A percentile compares a stretch with the other conserved stretches of the same genome.
These are phyloP conservation scores for Lasiodiplodia citricola DNA, from an alignment of 2,329 filamentous ascomycete genomes.

Conservation along the genomic window DNA sequence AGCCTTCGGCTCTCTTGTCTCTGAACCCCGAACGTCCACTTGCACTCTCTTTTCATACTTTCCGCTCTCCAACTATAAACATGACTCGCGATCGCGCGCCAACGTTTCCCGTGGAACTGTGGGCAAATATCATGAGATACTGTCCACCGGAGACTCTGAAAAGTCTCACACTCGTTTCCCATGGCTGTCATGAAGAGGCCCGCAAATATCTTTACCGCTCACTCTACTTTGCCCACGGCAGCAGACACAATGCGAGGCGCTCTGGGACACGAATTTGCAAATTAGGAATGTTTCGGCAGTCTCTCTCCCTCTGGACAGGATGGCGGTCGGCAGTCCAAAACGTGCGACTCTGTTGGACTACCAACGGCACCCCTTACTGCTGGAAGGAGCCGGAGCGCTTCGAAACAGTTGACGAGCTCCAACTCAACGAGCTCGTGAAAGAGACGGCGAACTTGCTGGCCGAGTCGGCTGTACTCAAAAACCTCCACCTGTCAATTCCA, in stretches of 20 bases:
- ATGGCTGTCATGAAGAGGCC: neutral
- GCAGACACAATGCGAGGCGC: neutral
- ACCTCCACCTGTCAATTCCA: neutral
- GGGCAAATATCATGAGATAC: slow-evolving; percentile 4
- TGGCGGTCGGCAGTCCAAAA: neutral
- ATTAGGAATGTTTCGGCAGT: neutral
- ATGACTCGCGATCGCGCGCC: neutral
- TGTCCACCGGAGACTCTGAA: neutral
- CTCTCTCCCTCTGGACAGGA: neutral
- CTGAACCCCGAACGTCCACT: neutral
- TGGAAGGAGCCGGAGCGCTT: slow-evolving; percentile 4
- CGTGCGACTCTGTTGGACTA: slow-evolving; percentile 1
- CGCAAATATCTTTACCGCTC: neutral
- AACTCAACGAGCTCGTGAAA: neutral
- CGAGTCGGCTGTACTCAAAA: neutral
- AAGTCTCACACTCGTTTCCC: slow-evolving; percentile 1
- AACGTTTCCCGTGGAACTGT: neutral
- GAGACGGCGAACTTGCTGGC: slow-evolving; percentile 9
- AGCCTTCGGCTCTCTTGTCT: too few species aligned
- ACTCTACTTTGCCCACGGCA: neutral
- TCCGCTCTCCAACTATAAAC: too few species aligned
- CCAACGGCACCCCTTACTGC: neutral
- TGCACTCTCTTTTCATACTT: neutral
- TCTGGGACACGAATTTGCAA: neutral
- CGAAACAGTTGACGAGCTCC: neutral